Evolutionary conservation across 75 land plant genomes (phyloP), one percentile per base, ranked within the genome.

Genomic region (Cryptomeria japonica): DNA sequence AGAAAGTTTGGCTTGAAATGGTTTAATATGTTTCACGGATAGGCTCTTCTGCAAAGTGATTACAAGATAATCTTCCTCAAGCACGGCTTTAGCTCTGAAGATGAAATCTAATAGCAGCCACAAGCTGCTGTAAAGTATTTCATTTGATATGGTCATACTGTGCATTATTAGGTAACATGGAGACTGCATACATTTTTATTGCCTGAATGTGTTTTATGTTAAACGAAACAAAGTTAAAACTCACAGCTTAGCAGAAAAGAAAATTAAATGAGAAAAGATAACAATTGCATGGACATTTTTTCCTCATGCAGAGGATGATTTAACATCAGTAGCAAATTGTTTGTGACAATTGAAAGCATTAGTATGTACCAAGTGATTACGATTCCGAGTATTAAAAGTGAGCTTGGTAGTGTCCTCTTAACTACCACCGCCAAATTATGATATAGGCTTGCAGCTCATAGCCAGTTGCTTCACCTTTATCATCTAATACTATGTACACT

Each of bases 301-400:
- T 92, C 93, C n/a, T 92, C 94, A 77, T 88, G 83, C n/a, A 89
- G 89, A 79, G 96, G 94, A 91, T 93, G 93, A 47, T 93, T 93
- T 4, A 93, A 90, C 90, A 94, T 89, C 86, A 94, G 86, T 53
- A 93, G 83, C 55, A 73, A 85, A 56, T 93, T 94, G 92, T 93
- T 93, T 85, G 89, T 90, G 31, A 94, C 92, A 32, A 94, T 14
- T 83, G 96, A 93, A 47, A 93, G 92, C 51, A 94, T 95, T 25
- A 94, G 80, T 44, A 95, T 15, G 41, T 94, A 56, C 61, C 61
- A 56, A 16, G 61, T 18, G 15, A 2, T 56, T 56, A 19, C 25
- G 0, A 58, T 18, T 58, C 64, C 16, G 25, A 58, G 5, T 19
- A 58, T 58, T 58, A 58, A 5, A 58, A 3, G 64, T 19, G 3